A percentile compares a stretch with the other conserved stretches of the same genome.
These are phyloP conservation scores for Hymenoscyphus fructigenus DNA, from an alignment of 2,329 filamentous ascomycete species.

Conservation along the genomic window DNA sequence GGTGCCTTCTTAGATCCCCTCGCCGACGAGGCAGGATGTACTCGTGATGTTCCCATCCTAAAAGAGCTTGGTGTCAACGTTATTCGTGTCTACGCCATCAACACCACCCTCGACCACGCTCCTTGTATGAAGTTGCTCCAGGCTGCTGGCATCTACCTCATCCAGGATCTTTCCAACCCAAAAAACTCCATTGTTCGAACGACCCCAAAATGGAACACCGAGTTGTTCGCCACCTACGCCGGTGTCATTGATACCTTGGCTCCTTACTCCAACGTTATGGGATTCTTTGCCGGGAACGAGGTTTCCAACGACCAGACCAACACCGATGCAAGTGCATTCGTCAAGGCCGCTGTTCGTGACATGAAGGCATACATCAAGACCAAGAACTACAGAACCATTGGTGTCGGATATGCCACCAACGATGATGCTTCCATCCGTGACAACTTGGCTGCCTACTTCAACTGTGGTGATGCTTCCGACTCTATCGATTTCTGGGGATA, in stretches of 20 bases:
- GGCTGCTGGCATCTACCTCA: conserved; percentile 88
- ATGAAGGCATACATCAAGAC: conserved; percentile 89
- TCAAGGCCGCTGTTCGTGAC: conserved; percentile 97
- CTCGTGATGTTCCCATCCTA: conserved; percentile 82
- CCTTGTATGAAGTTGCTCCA: conserved; percentile 82
- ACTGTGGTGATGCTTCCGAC: conserved; percentile 69
- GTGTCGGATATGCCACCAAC: conserved; percentile 94
- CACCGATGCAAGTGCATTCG: conserved; percentile 86
- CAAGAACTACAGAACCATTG: conserved; percentile 74
- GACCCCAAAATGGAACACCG: conserved; percentile 73
- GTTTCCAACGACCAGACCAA: conserved; percentile 88
- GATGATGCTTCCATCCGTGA: conserved; percentile 82
- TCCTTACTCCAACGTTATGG: conserved; percentile 86
- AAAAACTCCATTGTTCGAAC: conserved; percentile 81
- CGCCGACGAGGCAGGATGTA: conserved; percentile 67
- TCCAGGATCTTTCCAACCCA: conserved; percentile 87
- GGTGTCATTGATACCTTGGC: conserved; percentile 77
- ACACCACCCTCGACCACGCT: conserved; percentile 75
- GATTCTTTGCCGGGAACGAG: conserved; percentile 99
- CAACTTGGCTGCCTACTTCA: conserved; percentile 88
- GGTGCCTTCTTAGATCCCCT: conserved; percentile 77
- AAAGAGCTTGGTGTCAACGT: conserved; percentile 80
- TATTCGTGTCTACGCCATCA: conserved; percentile 92
- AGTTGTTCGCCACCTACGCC: conserved; percentile 78
- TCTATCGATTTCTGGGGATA: conserved; percentile 98